phyloP scores from a whole-genome alignment of 345 rosid genomes.

The Citrus sp. region DNA sequence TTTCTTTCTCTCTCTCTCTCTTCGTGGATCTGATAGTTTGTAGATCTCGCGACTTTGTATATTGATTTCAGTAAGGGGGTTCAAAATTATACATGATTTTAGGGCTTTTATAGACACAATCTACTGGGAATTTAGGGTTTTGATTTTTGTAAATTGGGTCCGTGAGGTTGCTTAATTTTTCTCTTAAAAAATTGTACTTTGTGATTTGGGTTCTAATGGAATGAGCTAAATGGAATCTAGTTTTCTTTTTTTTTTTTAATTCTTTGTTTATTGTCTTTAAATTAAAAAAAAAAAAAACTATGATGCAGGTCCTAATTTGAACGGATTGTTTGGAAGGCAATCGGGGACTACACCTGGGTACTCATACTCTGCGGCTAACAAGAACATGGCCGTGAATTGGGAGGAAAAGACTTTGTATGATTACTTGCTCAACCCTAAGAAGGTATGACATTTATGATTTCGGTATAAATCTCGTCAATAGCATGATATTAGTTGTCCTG shows the following conservation, averaged over 20 bases:
- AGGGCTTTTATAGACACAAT: neutral
- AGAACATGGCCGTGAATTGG: constrained; percentile 83
- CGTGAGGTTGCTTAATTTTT: no score
- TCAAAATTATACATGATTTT: no score
- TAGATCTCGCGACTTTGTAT: neutral
- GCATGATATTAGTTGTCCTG: no score
- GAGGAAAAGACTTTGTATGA: constrained; percentile 82
- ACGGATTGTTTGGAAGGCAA: constrained; percentile 88
- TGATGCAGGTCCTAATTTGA: constrained; percentile 73
- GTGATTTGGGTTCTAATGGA: neutral
- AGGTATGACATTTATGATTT: constrained; percentile 31
- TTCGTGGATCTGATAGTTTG: neutral
- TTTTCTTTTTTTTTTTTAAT: neutral
- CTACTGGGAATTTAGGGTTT: no score
- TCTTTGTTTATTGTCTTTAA: neutral
- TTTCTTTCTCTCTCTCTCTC: no score
- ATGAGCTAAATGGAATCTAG: neutral
- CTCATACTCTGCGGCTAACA: constrained; percentile 93
- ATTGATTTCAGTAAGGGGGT: neutral
- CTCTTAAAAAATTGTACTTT: no score
- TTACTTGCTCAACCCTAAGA: constrained; percentile 88
- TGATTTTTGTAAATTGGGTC: no score
- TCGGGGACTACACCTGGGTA: constrained; percentile 69
- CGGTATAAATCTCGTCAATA: neutral
- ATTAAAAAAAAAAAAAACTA: neutral